These are phyloP conservation scores for Aspergillus melleus DNA, from an alignment of 2,329 filamentous ascomycete genomes.

Conservation along the genomic window DNA sequence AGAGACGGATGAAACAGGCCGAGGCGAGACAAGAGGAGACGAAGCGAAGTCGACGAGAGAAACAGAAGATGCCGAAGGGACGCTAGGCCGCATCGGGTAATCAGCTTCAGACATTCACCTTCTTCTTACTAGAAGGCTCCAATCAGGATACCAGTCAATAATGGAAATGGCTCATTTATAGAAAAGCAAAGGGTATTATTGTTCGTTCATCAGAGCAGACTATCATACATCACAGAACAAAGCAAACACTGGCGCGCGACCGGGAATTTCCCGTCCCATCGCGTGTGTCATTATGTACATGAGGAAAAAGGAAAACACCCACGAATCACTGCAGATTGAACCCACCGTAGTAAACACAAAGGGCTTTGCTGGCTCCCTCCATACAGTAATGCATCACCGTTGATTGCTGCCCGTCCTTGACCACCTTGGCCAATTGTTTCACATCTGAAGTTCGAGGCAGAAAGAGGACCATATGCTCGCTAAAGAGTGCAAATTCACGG, in stretches of 20 bases:
- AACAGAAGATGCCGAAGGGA: conserved; percentile 6
- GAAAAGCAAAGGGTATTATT: not conserved
- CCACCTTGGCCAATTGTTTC: conserved; percentile 67
- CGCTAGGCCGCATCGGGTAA: conserved; percentile 30
- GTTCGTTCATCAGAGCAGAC: not conserved
- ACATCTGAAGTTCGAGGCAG: conserved; percentile 83
- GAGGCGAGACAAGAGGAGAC: not conserved
- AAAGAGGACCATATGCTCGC: conserved; percentile 67
- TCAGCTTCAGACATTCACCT: conserved; percentile 16
- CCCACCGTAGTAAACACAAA: conserved; percentile 60
- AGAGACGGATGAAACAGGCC: not conserved
- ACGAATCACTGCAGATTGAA: conserved; percentile 42
- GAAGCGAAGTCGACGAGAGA: conserved; percentile 3
- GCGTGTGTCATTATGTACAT: not conserved
- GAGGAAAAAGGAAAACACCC: not conserved
- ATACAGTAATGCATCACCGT: conserved; percentile 89
- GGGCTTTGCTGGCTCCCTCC: conserved; percentile 78
- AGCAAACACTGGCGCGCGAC: not conserved
- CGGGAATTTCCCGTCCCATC: not conserved
- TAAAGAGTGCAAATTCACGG: conserved; percentile 56
- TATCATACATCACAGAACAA: not conserved
- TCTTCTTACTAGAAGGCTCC: not conserved
- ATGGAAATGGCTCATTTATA: too few species aligned
- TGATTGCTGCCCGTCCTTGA: conserved; percentile 56
- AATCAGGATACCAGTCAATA: too few species aligned